Conservation (phyloP, 225 moss, liverwort and hornwort genomes). For the Ulota crispa region DNA sequence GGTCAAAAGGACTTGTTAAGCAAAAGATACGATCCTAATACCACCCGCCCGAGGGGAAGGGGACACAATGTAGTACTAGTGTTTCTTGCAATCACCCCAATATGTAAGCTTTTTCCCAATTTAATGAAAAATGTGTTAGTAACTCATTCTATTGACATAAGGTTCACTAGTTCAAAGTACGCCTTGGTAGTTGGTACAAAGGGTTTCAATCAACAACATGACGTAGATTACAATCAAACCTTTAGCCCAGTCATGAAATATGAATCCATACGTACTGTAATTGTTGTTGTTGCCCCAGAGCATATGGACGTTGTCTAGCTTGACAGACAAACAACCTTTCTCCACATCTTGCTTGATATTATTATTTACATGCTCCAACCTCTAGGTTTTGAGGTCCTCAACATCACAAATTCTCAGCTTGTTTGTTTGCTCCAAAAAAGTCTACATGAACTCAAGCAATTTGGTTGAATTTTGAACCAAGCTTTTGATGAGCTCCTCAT, state of each 20-base stretch:
- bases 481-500: not conserved
- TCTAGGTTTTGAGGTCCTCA: not conserved
- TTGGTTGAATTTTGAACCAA: not conserved
- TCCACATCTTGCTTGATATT: not conserved
- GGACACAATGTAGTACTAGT: too few relatives aligned
- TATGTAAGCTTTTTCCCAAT: too few relatives aligned
- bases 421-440: not conserved
- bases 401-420: too few relatives aligned
- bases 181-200: not conserved
- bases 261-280: not conserved
- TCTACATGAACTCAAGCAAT: not conserved
- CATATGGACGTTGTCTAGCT: not conserved
- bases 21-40: too few relatives aligned
- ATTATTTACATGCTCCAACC: not conserved
- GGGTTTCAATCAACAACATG: not conserved
- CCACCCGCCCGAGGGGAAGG: too few relatives aligned
- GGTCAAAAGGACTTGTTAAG: too few relatives aligned
- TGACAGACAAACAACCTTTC: not conserved
- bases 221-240: not conserved
- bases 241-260: not conserved
- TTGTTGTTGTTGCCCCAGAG: not conserved
- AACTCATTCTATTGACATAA: too few relatives aligned
- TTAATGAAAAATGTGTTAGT: too few relatives aligned
- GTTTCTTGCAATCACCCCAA: too few relatives aligned
- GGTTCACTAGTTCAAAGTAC: not conserved